Conservation (phyloP, 2,329 filamentous ascomycete species). For the Epichloe gansuensis region DNA sequence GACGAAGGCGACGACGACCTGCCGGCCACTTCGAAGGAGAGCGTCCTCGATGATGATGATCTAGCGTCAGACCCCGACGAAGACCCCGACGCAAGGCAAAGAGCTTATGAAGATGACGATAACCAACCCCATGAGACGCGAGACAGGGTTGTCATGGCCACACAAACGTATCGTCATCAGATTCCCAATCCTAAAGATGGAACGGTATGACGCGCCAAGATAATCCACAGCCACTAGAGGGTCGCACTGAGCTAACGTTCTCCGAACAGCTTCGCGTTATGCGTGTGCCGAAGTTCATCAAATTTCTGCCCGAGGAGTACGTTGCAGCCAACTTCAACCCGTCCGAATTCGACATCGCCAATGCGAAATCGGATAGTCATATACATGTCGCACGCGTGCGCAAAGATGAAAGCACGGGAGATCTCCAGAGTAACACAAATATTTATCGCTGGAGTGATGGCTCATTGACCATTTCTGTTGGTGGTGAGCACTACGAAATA, state of each 20-base stretch:
- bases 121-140: conserved; percentile 33
- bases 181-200: conserved; percentile 59
- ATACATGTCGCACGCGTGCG: conserved; percentile 58
- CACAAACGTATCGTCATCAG: conserved; percentile 54
- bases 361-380: conserved; percentile 40
- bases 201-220: conserved; percentile 37
- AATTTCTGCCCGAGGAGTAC: conserved; percentile 55
- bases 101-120: conserved; percentile 31
- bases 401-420: conserved; percentile 49
- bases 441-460: conserved; percentile 71
- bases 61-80: conserved; percentile 38
- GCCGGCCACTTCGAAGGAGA: conserved; percentile 43
- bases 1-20: conserved; percentile 46
- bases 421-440: conserved; percentile 62
- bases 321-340: conserved; percentile 53
- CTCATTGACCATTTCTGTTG: conserved; percentile 61
- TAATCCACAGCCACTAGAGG: background rate
- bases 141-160: conserved; percentile 47
- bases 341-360: conserved; percentile 38
- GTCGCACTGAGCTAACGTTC: background rate
- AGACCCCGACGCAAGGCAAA: conserved; percentile 21
- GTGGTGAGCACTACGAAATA: conserved; percentile 63
- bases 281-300: conserved; percentile 60
- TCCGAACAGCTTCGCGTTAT: conserved; percentile 49
- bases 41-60: conserved; percentile 50